Evolutionary conservation across 108 stramenopile genomes (phyloP).

Genomic region (Pseudonitzschia multiseries): DNA sequence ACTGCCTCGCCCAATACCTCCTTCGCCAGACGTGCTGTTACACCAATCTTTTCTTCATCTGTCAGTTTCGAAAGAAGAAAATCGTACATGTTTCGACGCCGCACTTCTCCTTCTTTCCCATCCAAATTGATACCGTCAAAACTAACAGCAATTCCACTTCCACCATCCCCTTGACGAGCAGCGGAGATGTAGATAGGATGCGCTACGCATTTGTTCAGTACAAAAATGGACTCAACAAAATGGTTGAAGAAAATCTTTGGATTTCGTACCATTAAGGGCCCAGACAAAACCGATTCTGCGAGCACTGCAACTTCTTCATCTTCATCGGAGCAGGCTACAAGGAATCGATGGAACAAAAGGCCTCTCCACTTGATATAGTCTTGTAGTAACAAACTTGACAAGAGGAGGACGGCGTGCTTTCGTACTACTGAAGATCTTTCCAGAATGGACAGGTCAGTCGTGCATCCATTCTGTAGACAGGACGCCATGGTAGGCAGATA

Average conservation of each 20-base stretch:
- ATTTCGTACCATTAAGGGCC: constrained; percentile 71
- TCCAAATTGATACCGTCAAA: constrained; percentile 51
- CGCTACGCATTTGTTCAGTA: constrained; percentile 87
- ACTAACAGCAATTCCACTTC: constrained; percentile 59
- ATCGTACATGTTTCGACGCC: constrained; percentile 74
- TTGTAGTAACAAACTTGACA: constrained; percentile 87
- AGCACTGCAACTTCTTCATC: constrained; percentile 79
- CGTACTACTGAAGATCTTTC: constrained; percentile 58
- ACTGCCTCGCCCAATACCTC: constrained; percentile 81
- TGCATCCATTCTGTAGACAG: constrained; percentile 80
- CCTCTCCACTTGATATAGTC: constrained; percentile 97
- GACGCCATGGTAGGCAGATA: constrained; percentile 89
- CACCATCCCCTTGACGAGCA: constrained; percentile 64
- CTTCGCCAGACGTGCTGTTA: constrained; percentile 85
- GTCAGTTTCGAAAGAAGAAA: constrained; percentile 80
- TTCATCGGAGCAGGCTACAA: constrained; percentile 88
- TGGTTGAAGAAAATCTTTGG: constrained; percentile 82
- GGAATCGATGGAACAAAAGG: constrained; percentile 82
- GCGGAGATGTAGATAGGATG: constrained; percentile 88
- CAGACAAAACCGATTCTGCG: constrained; percentile 71
- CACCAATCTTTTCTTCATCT: constrained; percentile 90
- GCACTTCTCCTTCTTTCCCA: constrained; percentile 45
- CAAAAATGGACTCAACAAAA: constrained; percentile 91
- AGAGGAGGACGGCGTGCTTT: constrained; percentile 85
- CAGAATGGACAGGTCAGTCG: constrained; percentile 25